phyloP scores from a whole-genome alignment of 768 basidiomycete species.

The Phallus indusiatus region DNA sequence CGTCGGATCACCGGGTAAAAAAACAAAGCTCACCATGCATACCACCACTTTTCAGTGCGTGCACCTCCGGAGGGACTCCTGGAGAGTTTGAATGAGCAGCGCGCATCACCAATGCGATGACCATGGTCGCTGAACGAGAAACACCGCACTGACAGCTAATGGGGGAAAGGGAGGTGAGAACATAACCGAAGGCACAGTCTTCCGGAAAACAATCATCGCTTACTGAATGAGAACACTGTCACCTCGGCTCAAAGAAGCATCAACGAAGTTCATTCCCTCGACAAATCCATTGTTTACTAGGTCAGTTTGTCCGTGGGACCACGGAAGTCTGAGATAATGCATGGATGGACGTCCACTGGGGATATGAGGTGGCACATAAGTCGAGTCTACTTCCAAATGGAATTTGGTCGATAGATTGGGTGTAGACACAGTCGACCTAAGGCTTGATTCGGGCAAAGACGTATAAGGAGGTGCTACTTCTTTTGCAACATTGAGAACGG shows the following conservation, averaged over 20 bases:
- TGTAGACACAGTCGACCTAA: conserved; percentile 57
- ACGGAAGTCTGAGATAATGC: conserved; percentile 82
- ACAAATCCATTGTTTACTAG: conserved; percentile 73
- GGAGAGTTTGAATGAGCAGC: conserved; percentile 66
- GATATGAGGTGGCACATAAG: conserved; percentile 59
- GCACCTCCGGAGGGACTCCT: conserved; percentile 62
- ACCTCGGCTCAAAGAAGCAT: conserved; percentile 62
- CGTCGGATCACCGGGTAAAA: not conserved
- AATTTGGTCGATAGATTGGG: conserved; percentile 44
- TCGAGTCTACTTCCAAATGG: conserved; percentile 20
- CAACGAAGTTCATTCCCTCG: conserved; percentile 72
- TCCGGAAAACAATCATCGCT: conserved; percentile 24
- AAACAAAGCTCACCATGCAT: conserved; percentile 56
- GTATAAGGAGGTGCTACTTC: conserved; percentile 76
- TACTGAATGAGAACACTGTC: conserved; percentile 83
- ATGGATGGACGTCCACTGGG: conserved; percentile 64
- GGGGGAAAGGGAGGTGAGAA: conserved; percentile 13
- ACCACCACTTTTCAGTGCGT: conserved; percentile 54
- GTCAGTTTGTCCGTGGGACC: conserved; percentile 93
- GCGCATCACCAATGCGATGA: conserved; percentile 89
- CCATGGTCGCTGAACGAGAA: conserved; percentile 81
- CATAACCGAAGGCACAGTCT: conserved; percentile 9
- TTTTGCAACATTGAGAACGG: conserved; percentile 88
- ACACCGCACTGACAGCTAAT: conserved; percentile 93
- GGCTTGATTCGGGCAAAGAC: conserved; percentile 31